These are phyloP conservation scores for Durio zibethinus DNA, from an alignment of 345 rosid genomes.

Conservation along the genomic window DNA sequence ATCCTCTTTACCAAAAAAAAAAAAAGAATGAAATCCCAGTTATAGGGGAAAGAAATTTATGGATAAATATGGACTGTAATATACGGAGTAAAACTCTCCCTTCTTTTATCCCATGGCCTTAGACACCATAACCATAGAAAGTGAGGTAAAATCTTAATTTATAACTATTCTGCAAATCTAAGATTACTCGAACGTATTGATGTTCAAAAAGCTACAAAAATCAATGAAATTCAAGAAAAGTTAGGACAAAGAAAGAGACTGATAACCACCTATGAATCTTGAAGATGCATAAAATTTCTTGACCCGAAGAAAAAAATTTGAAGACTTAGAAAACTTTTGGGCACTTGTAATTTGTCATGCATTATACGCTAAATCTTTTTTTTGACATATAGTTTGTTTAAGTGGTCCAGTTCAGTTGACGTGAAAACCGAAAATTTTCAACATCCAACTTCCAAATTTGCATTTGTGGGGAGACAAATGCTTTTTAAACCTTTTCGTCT, in stretches of 20 bases:
- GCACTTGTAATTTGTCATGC: not conserved
- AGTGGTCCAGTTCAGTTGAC: not conserved
- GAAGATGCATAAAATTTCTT: not conserved
- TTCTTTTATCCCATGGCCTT: not conserved
- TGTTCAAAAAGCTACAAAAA: not conserved
- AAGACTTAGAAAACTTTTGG: not conserved
- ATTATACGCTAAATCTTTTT: not conserved
- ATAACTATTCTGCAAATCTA: no score
- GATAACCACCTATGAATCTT: slow-evolving; percentile 10
- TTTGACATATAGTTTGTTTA: not conserved
- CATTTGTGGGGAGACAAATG: not conserved
- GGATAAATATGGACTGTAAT: no score
- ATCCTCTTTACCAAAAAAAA: no score
- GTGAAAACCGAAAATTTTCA: not conserved
- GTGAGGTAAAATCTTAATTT: no score
- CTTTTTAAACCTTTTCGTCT: not conserved
- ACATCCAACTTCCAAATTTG: not conserved
- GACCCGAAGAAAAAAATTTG: not conserved
- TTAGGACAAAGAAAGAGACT: not conserved
- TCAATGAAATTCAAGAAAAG: slow-evolving; percentile 1
- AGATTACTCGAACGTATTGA: not conserved
- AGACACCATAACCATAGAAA: no score
- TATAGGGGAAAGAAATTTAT: no score
- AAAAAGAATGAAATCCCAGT: no score
- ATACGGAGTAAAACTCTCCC: not conserved